Evolutionary conservation across 2,329 filamentous ascomycete species (phyloP), one percentile per base, ranked within the genome.

Genomic region (Aspergillus intermedius): DNA sequence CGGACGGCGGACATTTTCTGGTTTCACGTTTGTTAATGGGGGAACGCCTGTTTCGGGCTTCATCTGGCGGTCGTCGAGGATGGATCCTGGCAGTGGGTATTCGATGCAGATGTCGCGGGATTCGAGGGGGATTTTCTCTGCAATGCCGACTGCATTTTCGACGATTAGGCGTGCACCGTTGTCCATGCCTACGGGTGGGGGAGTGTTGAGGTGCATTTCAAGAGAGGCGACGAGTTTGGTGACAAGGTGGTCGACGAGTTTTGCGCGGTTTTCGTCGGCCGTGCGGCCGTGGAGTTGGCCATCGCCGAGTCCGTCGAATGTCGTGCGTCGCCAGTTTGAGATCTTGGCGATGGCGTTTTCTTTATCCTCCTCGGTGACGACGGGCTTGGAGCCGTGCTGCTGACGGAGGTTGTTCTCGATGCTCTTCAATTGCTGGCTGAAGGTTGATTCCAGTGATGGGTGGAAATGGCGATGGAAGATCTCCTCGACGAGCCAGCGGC

Each of bases 401-500:
- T 79, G 79, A 46, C 93, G 84, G 52, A 98, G 90, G 65, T 90
- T 94, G 57, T 84, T 81, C 73, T 96, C 91, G 54, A 97, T 88
- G 42, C 77, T 76, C 73, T 96, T 96, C 47, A 98, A 75, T 54
- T 88, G 83, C 10, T 78, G 75, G 57, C 89, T 95, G 21, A 97
- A 75, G 8, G 77, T 76, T 0, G 81, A 76, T 46, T 96, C 89
- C 10, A 98, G 77, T 8, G 85, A 85, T 0, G 93, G 93, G 63
- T 98, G 93, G 72, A 98, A 97, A 69, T 87, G 91, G 47, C 85
- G 84, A 66, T 94, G 84, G 66, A 97, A 95, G 40, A 97, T 81
- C 63, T 95, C 88, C 42, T 95, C 88, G 21, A 91, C 84, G 5
- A 98, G 74, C 89, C 91, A 98, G 51, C 84, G 82, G 23, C 87